Conservation (phyloP, 1,139 yeast species). For the Geotrichum phurueaensis region DNA sequence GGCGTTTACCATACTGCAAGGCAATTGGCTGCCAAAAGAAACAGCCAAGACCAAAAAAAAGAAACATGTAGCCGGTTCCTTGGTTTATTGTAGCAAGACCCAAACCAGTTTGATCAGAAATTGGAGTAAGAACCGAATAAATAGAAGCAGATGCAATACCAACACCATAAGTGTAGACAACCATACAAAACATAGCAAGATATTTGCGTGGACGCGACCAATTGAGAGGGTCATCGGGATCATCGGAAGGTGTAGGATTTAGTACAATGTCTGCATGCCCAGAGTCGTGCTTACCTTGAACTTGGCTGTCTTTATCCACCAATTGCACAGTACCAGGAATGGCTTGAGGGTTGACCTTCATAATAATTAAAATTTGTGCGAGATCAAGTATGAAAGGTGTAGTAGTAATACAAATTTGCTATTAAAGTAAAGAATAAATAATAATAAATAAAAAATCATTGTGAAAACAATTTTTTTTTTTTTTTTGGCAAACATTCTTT, state of each 20-base stretch:
- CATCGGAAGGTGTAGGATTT: constrained; percentile 43
- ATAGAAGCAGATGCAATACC: constrained; percentile 46
- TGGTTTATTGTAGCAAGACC: constrained; percentile 42
- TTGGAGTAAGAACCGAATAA: constrained; percentile 42
- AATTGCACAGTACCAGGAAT: constrained; percentile 61
- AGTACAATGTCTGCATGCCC: constrained; percentile 36
- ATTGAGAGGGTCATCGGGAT: constrained; percentile 47
- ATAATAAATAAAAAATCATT: too few species aligned
- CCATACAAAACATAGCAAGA: constrained; percentile 35
- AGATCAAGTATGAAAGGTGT: neutral
- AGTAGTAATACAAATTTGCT: neutral
- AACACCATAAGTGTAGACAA: constrained; percentile 41
- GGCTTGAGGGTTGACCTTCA: constrained; percentile 35
- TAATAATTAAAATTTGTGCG: neutral
- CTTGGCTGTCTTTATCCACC: constrained; percentile 42
- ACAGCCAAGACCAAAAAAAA: constrained; percentile 46
- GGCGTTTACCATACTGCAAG: constrained; percentile 50
- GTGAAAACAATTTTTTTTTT: too few species aligned
- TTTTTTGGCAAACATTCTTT: too few species aligned
- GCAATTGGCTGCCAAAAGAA: constrained; percentile 48
- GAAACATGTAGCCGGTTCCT: constrained; percentile 49
- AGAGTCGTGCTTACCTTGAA: constrained; percentile 27
- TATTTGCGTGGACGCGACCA: constrained; percentile 40
- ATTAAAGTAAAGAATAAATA: too few species aligned
- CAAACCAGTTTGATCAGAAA: constrained; percentile 40